phyloP scores from a whole-genome alignment of 805 yeast genomes.

The Schwanniomyces sp. region DNA sequence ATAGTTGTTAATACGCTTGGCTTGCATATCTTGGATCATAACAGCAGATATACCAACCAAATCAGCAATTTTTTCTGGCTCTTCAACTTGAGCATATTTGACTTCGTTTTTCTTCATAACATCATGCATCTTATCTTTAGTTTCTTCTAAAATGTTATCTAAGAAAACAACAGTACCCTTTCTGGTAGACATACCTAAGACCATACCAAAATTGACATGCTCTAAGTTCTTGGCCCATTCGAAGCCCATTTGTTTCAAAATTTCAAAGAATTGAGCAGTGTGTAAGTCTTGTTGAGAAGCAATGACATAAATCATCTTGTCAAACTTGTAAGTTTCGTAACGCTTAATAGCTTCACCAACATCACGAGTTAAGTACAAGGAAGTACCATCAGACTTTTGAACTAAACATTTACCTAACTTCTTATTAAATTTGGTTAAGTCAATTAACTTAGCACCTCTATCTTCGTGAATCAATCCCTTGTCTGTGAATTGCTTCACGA shows the following conservation, averaged over 20 bases:
- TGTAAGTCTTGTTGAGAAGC: constrained; percentile 97
- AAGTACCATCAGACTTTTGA: constrained; percentile 93
- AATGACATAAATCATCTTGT: constrained; percentile 93
- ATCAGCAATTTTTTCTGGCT: constrained; percentile 95
- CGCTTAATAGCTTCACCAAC: constrained; percentile 95
- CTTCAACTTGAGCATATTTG: constrained; percentile 88
- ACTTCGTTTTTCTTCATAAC: constrained; percentile 91
- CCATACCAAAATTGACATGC: constrained; percentile 97
- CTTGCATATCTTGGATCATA: constrained; percentile 98
- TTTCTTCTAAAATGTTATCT: constrained; percentile 89
- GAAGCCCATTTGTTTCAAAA: constrained; percentile 84
- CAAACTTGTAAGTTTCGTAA: constrained; percentile 78
- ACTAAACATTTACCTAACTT: constrained; percentile 91
- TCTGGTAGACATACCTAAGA: constrained; percentile 97
- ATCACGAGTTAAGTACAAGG: constrained; percentile 91
- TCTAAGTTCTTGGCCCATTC: constrained; percentile 80
- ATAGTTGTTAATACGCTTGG: constrained; percentile 94
- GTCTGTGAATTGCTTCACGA: constrained; percentile 60
- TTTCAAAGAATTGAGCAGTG: constrained; percentile 89
- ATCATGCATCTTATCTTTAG: constrained; percentile 91
- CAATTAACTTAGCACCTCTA: constrained; percentile 87
- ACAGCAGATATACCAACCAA: constrained; percentile 95
- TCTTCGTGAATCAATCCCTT: constrained; percentile 78
- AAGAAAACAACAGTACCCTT: constrained; percentile 98
- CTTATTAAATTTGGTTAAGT: constrained; percentile 80